Conservation (phyloP, 805 yeast genomes). For the Candida verbasci region DNA sequence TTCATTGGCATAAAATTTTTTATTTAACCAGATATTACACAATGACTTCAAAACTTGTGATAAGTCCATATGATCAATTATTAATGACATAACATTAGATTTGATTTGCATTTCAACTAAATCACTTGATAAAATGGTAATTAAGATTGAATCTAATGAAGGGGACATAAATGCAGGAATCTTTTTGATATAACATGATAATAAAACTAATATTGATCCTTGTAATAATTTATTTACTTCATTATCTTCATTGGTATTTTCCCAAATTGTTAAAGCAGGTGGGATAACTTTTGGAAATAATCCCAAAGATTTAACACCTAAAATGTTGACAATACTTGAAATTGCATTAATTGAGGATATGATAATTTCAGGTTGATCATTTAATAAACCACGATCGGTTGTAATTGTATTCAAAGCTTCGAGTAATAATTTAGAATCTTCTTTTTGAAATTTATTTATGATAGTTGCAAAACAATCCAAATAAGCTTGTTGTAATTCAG, state of each 20-base stretch:
- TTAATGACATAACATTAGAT: slow-evolving; percentile 55
- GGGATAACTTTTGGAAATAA: slow-evolving; percentile 81
- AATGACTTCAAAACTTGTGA: slow-evolving; percentile 59
- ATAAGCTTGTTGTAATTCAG: slow-evolving; percentile 61
- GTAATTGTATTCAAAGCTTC: slow-evolving; percentile 48
- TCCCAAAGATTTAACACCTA: slow-evolving; percentile 86
- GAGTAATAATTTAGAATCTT: slow-evolving; percentile 41
- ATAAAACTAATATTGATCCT: slow-evolving; percentile 63
- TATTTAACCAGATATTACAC: slow-evolving; percentile 55
- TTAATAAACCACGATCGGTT: slow-evolving; percentile 48
- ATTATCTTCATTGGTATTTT: slow-evolving; percentile 29
- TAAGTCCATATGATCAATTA: slow-evolving; percentile 65
- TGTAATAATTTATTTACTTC: slow-evolving; percentile 45
- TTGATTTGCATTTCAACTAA: slow-evolving; percentile 57
- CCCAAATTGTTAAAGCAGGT: slow-evolving; percentile 61
- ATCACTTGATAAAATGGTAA: slow-evolving; percentile 52
- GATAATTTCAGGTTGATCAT: slow-evolving; percentile 54
- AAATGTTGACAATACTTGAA: slow-evolving; percentile 60
- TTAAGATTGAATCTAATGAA: slow-evolving; percentile 58
- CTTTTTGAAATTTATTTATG: slow-evolving; percentile 56
- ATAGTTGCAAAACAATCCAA: slow-evolving; percentile 64
- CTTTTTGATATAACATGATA: slow-evolving; percentile 72
- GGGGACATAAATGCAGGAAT: slow-evolving; percentile 83
- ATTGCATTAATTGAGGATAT: slow-evolving; percentile 73
- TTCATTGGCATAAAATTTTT: slow-evolving; percentile 29